A percentile compares a stretch with the other conserved stretches of the same genome.
phyloP scores from a whole-genome alignment of 108 stramenopile species.

The Hondaea fermentalgiana region DNA sequence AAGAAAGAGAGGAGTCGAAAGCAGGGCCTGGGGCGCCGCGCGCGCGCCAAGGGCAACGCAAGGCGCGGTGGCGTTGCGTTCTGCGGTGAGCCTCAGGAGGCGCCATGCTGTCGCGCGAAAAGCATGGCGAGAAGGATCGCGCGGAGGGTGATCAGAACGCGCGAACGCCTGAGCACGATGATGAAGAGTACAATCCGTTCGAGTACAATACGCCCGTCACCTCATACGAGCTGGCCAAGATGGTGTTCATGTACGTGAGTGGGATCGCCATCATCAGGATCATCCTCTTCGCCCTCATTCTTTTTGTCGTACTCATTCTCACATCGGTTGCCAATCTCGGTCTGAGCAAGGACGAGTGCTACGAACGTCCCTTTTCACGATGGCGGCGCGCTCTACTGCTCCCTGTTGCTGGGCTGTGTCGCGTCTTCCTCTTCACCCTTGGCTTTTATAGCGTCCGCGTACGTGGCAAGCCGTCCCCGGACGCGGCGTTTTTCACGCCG shows the following conservation, averaged over 20 bases:
- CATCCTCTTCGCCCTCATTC: not conserved
- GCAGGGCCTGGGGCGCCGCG: too few relatives aligned
- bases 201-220: constrained; percentile 32
- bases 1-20: too few relatives aligned
- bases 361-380: constrained; percentile 12
- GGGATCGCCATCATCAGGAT: constrained; percentile 20
- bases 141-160: too few relatives aligned
- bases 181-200: constrained; percentile 26
- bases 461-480: not conserved
- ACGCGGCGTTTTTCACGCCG: constrained; percentile 32
- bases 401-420: constrained; percentile 31
- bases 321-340: not conserved
- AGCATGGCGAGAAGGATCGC: too few relatives aligned
- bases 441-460: constrained; percentile 31
- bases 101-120: too few relatives aligned
- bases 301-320: constrained; percentile 21
- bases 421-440: constrained; percentile 22
- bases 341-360: constrained; percentile 8
- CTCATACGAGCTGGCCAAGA: constrained; percentile 28
- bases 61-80: too few relatives aligned
- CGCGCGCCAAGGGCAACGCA: too few relatives aligned
- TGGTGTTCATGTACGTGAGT: constrained; percentile 26
- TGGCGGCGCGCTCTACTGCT: constrained; percentile 25
- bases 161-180: not conserved
- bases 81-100: too few relatives aligned